Evolutionary conservation across 441 rosid genomes (phyloP).

Genomic region (Viola pubescens): DNA sequence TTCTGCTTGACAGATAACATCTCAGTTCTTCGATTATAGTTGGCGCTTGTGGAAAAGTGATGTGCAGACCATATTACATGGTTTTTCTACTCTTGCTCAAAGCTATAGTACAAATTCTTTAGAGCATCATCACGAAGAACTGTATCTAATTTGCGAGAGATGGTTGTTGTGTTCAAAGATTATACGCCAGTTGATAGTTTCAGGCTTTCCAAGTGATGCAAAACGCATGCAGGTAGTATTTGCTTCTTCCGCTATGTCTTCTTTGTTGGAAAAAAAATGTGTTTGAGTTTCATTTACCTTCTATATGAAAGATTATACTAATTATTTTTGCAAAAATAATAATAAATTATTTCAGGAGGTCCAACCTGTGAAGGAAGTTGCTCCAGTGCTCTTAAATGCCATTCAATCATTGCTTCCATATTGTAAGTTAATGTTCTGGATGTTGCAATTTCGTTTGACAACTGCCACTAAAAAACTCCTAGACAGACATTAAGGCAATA

Average conservation of each 20-base stretch:
- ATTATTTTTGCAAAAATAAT: neutral
- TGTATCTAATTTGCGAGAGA: constrained; percentile 80
- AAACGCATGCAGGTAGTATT: constrained; percentile 62
- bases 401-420: constrained; percentile 80
- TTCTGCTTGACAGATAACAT: constrained; percentile 68
- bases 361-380: constrained; percentile 85
- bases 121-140: constrained; percentile 70
- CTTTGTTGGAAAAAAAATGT: neutral
- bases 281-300: no score
- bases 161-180: constrained; percentile 92
- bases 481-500: no score
- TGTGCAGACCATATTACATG: constrained; percentile 73
- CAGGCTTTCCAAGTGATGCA: constrained; percentile 89
- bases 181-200: constrained; percentile 70
- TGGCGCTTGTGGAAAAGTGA: constrained; percentile 99
- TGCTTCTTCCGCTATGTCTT: constrained; percentile 2
- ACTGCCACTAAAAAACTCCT: no score
- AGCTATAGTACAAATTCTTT: constrained; percentile 41
- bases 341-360: constrained; percentile 50
- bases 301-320: no score
- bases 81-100: constrained; percentile 58
- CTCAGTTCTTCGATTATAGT: constrained; percentile 76
- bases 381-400: constrained; percentile 73
- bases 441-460: neutral
- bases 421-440: constrained; percentile 45